Percentiles rank a stretch among this genome's conserved stretches.
Evolutionary conservation across 306 rosid species (phyloP).

Genomic region (Prunus campanulata): DNA sequence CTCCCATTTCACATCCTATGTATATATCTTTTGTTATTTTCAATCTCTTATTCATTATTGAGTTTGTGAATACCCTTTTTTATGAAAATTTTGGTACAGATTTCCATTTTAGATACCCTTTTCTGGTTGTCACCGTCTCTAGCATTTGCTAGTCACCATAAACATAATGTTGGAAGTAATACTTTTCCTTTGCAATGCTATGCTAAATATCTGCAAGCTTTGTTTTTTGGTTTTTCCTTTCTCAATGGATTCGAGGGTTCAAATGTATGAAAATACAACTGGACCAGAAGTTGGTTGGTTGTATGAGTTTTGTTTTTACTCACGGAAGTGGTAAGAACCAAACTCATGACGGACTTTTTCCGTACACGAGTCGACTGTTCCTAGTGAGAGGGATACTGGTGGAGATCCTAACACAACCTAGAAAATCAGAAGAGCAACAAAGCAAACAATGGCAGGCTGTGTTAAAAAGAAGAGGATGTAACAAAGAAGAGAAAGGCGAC

Average conservation of each 20-base stretch:
- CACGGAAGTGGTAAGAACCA: background rate
- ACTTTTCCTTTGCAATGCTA: background rate
- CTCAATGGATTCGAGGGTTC: too few relatives aligned
- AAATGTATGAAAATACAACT: too few relatives aligned
- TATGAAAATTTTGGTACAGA: slow-evolving; percentile 15
- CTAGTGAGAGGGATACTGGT: background rate
- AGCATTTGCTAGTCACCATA: background rate
- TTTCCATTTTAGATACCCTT: slow-evolving; percentile 13
- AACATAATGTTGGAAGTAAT: background rate
- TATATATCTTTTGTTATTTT: slow-evolving; percentile 30
- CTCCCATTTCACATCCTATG: slow-evolving; percentile 17
- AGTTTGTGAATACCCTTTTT: slow-evolving; percentile 41
- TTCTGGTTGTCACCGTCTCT: background rate
- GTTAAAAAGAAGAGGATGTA: fast-evolving
- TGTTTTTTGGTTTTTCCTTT: background rate
- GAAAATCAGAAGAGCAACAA: background rate
- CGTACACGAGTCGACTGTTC: background rate
- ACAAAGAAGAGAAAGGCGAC: background rate
- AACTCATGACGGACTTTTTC: background rate
- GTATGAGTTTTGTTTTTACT: background rate
- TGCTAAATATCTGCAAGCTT: background rate
- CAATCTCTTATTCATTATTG: slow-evolving; percentile 29
- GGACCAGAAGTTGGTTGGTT: too few relatives aligned
- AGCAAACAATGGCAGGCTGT: background rate
- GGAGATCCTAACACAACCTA: background rate